A percentile compares a stretch with the other conserved stretches of the same genome.
These are phyloP conservation scores for Ceratobasidium sp. DNA, from an alignment of 1,284 basidiomycete species.

Conservation along the genomic window DNA sequence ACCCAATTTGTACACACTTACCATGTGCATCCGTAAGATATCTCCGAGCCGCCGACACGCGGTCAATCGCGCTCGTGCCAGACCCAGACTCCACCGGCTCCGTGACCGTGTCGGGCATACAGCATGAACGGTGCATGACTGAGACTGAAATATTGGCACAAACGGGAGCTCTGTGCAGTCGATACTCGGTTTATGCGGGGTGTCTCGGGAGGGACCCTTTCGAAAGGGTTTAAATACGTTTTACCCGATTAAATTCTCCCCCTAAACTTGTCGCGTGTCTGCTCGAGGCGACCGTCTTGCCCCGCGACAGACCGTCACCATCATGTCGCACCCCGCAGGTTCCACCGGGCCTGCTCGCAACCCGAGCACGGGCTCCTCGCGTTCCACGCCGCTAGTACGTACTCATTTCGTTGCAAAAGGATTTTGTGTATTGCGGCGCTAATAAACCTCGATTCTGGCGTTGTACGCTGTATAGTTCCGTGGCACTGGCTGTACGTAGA, in stretches of 20 bases:
- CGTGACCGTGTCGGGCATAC: background rate
- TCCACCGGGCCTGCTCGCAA: slow-evolving; percentile 9
- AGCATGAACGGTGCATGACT: background rate
- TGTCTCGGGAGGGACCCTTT: slow-evolving; percentile 8
- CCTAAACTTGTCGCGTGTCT: slow-evolving; percentile 23
- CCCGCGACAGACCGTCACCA: background rate
- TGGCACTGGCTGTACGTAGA: slow-evolving; percentile 32
- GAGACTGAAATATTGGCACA: too few species aligned
- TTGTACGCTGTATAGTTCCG: slow-evolving; percentile 22
- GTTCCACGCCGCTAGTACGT: slow-evolving; percentile 17
- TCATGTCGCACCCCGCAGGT: slow-evolving; percentile 6
- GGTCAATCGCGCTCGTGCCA: too few species aligned
- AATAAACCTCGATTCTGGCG: background rate
- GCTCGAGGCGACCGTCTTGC: slow-evolving; percentile 9
- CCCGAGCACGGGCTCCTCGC: background rate
- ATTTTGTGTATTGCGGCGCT: slow-evolving; percentile 5
- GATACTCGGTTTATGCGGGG: too few species aligned
- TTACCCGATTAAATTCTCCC: slow-evolving; percentile 1
- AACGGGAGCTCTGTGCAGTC: too few species aligned
- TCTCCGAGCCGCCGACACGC: too few species aligned
- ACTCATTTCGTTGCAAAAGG: background rate
- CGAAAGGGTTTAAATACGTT: slow-evolving; percentile 9
- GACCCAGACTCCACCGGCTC: background rate
- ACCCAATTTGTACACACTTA: too few species aligned
- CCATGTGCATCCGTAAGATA: too few species aligned